Base-by-base conservation (phyloP, 768 basidiomycete species). In the Lentinus tigrinus region DNA sequence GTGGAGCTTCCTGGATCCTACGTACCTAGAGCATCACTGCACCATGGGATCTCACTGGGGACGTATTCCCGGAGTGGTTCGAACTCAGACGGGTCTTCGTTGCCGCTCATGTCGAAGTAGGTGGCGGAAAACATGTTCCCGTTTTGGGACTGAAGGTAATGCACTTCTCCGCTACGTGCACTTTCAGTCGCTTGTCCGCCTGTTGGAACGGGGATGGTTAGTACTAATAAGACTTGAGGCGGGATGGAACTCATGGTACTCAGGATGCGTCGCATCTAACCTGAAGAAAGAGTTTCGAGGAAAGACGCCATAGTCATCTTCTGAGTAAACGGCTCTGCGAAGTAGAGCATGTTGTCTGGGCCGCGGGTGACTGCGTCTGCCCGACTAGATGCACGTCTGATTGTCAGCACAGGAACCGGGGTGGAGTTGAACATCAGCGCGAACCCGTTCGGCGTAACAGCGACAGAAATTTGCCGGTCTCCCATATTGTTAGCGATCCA, bases 61-160 rank as follows among this genome's bases (percentile, higher is more conserved):
- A 95, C 81, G 67, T 92, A 87, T n/a, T 66, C 57, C 63, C 83
- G 81, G 17, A 95, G 72, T 6, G 79, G 69, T 31, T 75, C 74
- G 54, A 93, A 85, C 69, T 94, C 91, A 17, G 87, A 85, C 8
- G 56, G 44, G 56, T 73, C 73, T 36, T 70, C 69, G 24, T 64
- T 46, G 43, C 60, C 65, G 40, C 55, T 62, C 2, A 66, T 62
- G 13, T 75, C 69, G 62, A 79, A 81, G 65, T 75, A 78, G 26
- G 65, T 64, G 63, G 65, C 69, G 1, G 84, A 78, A 65, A 83
- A 93, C 24, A 96, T 58, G 70, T 97, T 98, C 9, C 95, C 95
- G 68, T 96, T 93, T 70, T 97, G 94, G 4, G 89, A 91, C 70
- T 97, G 95, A 3, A 97, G 77, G 70, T 96, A 96, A 62, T 78